A percentile compares a stretch with the other conserved stretches of the same genome.
phyloP scores from a whole-genome alignment of 495 filamentous ascomycete genomes.

The Aspergillus affinis region DNA sequence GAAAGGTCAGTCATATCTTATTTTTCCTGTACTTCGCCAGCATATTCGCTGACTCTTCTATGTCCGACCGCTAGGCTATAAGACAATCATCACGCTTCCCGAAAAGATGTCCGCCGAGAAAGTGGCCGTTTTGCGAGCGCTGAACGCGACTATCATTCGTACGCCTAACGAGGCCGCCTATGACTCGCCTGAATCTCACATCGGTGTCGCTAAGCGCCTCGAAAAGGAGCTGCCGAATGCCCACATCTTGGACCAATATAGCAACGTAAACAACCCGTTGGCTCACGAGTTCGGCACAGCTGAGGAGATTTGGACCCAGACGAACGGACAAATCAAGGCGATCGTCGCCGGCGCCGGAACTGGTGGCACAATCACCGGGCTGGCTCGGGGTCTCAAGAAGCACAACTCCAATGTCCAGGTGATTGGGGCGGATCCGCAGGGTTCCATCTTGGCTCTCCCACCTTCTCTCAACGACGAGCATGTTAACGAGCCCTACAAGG shows the following conservation, averaged over 20 bases:
- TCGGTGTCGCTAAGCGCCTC: constrained; percentile 86
- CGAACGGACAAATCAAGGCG: constrained; percentile 77
- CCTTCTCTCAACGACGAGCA: constrained; percentile 72
- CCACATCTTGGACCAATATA: constrained; percentile 96
- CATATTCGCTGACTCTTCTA: constrained; percentile 2
- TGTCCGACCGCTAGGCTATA: constrained; percentile 58
- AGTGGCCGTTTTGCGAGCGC: constrained; percentile 85
- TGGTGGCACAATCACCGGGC: constrained; percentile 90
- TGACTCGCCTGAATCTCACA: constrained; percentile 94
- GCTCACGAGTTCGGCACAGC: constrained; percentile 95
- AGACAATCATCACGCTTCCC: constrained; percentile 96
- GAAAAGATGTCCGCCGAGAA: constrained; percentile 99
- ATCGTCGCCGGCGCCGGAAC: constrained; percentile 93
- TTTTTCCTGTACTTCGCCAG: neutral
- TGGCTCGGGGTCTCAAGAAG: constrained; percentile 82
- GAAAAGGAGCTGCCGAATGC: constrained; percentile 95
- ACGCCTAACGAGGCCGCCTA: constrained; percentile 95
- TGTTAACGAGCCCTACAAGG: constrained; percentile 86
- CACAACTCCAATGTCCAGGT: constrained; percentile 81
- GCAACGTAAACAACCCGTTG: constrained; percentile 85
- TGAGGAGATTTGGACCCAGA: constrained; percentile 94
- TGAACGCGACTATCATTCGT: constrained; percentile 95
- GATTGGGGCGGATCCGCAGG: constrained; percentile 87
- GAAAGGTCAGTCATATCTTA: constrained; percentile 57
- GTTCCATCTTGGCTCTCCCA: constrained; percentile 83